Evolutionary conservation across 768 basidiomycete species (phyloP), one percentile per base, ranked within the genome.

Genomic region (Rickenella mellea): DNA sequence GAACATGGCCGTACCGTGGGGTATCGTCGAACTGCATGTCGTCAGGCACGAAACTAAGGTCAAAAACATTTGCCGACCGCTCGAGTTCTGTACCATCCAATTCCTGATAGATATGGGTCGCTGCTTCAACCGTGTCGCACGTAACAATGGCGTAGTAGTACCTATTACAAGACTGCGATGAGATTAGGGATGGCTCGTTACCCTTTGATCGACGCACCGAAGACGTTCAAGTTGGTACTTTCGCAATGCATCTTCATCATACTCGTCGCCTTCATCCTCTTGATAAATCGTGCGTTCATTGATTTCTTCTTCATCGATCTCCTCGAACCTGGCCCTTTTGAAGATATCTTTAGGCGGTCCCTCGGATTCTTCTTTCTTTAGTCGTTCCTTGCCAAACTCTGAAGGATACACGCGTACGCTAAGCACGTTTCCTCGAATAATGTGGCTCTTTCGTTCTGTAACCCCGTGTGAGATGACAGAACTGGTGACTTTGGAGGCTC

Each of bases 81-180:
- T 98, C 96, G 12, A 98, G 74, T 58, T 99, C 96, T 2, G 94
- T 88, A 12, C 91, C 92, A 50, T 97, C 87, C 20, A 97, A 72
- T 57, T 98, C 92, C 25, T 71, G 62, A 55, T 83, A 85, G 24
- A 93, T 77, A 55, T 91, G 81, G 2, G 74, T 67, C 7, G 93
- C 89, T 4, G 91, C 72, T 26, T 78, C 71, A 8, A 75, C 67
- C 1, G 82, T 71, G 53, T 93, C 85, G 62, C 90, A 98, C 40
- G 87, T 85, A 2, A 90, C 80, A 41, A 99, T 74, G 11, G 94
- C 94, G 62, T 97, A 99, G 56, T 88, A 94, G 58, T 97, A 99
- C 44, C 92, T 96, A 55, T 11, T 32, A 30, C 48, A 19, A 38
- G 24, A 42, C 4, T 1, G 1, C 2, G 2, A 14, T 6, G 5